Percentiles rank a stretch among this genome's conserved stretches.
Evolutionary conservation across 2,329 filamentous ascomycete genomes (phyloP).

Genomic region (Xylariaceae sp.): DNA sequence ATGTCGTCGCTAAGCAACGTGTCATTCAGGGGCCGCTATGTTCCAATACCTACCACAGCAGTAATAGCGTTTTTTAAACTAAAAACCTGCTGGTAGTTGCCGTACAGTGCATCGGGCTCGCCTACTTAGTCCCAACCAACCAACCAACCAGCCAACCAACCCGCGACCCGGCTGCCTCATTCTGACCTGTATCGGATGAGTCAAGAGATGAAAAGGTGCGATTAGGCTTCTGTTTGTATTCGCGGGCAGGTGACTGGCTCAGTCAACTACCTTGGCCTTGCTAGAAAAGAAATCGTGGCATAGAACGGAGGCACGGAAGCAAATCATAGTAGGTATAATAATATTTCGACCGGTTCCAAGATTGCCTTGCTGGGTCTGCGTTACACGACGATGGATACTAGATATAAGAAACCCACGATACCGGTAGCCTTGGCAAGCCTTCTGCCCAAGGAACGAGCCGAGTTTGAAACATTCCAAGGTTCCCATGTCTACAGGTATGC

Average conservation of each 20-base stretch:
- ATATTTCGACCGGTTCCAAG: neutral
- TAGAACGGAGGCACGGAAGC: neutral
- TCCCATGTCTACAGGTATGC: neutral
- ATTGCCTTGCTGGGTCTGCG: neutral
- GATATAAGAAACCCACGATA: neutral
- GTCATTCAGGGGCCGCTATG: neutral
- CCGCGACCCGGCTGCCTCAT: too few species aligned
- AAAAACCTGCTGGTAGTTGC: slow-evolving; percentile 1
- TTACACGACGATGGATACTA: neutral
- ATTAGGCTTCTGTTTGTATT: neutral
- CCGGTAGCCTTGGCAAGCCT: neutral
- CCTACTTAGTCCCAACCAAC: neutral
- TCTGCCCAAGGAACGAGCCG: neutral
- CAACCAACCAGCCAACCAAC: neutral
- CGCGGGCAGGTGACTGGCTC: neutral
- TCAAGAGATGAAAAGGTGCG: neutral
- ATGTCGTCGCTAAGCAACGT: neutral
- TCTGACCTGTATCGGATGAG: neutral
- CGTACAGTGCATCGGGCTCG: neutral
- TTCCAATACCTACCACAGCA: neutral
- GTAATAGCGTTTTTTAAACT: neutral
- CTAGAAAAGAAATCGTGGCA: neutral
- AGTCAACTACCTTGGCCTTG: neutral
- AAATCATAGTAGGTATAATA: neutral
- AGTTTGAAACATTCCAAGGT: neutral